A percentile compares a stretch with the other conserved stretches of the same genome.
Evolutionary conservation across 2,329 filamentous ascomycete species (phyloP).

Genomic region (Whalleya microplaca): DNA sequence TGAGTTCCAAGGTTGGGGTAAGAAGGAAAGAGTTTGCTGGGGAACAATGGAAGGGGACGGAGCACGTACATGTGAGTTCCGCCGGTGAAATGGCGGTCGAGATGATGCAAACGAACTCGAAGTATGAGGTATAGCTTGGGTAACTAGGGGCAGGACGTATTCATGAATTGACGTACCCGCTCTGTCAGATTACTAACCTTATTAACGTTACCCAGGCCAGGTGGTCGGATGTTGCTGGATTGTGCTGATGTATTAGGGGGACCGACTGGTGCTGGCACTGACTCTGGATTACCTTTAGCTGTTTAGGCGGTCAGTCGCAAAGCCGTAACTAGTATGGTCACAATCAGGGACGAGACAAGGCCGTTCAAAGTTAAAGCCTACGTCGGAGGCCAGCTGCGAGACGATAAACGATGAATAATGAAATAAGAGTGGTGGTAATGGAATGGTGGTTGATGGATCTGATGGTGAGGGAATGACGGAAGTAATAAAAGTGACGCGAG

Average conservation of each 20-base stretch:
- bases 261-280: no score
- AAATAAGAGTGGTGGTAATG: conserved; percentile 3
- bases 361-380: background rate
- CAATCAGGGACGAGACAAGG: conserved; percentile 9
- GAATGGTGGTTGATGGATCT: conserved; percentile 4
- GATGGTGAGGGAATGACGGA: conserved; percentile 21
- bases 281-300: no score
- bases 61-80: background rate
- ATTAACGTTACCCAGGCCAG: conserved; percentile 3
- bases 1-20: background rate
- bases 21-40: background rate
- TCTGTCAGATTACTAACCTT: conserved; percentile 19
- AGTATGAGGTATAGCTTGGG: background rate
- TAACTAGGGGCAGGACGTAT: background rate
- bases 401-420: background rate
- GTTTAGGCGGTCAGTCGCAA: conserved; percentile 25
- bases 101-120: background rate
- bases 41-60: background rate
- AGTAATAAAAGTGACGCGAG: conserved; percentile 8
- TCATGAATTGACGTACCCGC: background rate
- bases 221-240: conserved; percentile 20
- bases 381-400: background rate
- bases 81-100: background rate
- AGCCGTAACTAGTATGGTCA: conserved; percentile 11
- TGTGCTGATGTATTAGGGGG: no score